phyloP scores from a whole-genome alignment of 2,329 filamentous ascomycete species.

The Proliferodiscus dingleyae region DNA sequence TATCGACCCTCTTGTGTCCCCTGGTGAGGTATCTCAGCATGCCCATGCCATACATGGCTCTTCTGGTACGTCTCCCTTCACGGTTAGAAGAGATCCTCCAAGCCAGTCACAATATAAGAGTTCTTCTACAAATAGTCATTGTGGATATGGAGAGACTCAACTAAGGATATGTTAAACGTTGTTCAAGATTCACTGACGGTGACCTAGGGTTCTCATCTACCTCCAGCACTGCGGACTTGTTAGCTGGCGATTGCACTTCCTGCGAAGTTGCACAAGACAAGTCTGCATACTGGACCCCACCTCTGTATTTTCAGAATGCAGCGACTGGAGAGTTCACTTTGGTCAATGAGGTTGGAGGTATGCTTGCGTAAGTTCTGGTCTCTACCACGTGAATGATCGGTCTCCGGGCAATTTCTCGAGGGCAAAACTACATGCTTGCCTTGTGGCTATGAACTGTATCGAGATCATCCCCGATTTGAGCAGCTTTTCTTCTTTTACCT shows the following conservation, averaged over 20 bases:
- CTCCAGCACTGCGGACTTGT: slow-evolving; percentile 54
- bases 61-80: slow-evolving; percentile 51
- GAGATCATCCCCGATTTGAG: too few relatives aligned
- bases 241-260: slow-evolving; percentile 57
- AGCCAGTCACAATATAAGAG: too few relatives aligned
- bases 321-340: slow-evolving; percentile 45
- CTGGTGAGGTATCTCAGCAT: slow-evolving; percentile 56
- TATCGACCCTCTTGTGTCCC: slow-evolving; percentile 71
- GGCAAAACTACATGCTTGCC: neutral
- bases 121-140: neutral
- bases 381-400: neutral
- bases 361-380: slow-evolving; percentile 66
- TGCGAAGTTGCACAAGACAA: slow-evolving; percentile 58
- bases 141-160: too few relatives aligned
- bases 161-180: too few relatives aligned
- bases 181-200: neutral
- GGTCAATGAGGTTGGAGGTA: slow-evolving; percentile 72
- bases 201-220: slow-evolving; percentile 57
- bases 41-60: slow-evolving; percentile 73
- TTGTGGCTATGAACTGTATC: neutral
- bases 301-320: slow-evolving; percentile 43
- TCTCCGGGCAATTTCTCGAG: neutral
- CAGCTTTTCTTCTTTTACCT: too few relatives aligned
- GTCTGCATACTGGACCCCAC: slow-evolving; percentile 66
- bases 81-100: too few relatives aligned